Evolutionary conservation across 2,329 filamentous ascomycete genomes (phyloP), one percentile per base, ranked within the genome.

Genomic region (Epichloe sylvatica): DNA sequence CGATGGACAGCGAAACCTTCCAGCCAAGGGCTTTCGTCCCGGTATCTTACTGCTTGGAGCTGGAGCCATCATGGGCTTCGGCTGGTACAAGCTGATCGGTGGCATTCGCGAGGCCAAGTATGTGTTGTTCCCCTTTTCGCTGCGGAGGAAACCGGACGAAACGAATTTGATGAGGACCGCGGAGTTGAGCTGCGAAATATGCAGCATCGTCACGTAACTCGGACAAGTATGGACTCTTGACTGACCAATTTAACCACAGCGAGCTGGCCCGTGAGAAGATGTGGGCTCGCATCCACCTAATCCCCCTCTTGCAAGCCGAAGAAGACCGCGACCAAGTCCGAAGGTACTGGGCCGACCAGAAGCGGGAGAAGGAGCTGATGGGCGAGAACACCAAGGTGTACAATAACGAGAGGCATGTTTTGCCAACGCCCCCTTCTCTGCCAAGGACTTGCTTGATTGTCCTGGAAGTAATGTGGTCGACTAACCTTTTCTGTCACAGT

Each of bases 231-330:
- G 3, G 30, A 30, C 30, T 30, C 30, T 30, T 35, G 13, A 13
- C 21, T 43, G 8, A 43, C 40, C 15, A 13, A 33, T 9, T 35
- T n/a, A 8, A 21, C 7, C 11, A 11, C 36, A 96, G 90, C 64
- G 92, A 98, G 70, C 83, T 95, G 58, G 86, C 83, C 55, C 87
- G 92, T 60, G 92, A 98, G 66, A 98, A 97, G 76, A 92, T 95
- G 80, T 98, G 92, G 92, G 81, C 87, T 54, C 84, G 92, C 64
- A 94, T 98, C 70, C 81, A 97, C 71, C 77, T 98, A 56, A 92
- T 91, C 62, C 92, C 92, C 51, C 73, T 95, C 55, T 80, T 98
- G 55, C 91, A 97, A 67, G 92, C 92, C 50, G 92, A 98, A 66
- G 89, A 95, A 69, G 92, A 98, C 73, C 84, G 92, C 53, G 92